Evolutionary conservation across 345 rosid species (phyloP).

Genomic region (Brassica juncea): DNA sequence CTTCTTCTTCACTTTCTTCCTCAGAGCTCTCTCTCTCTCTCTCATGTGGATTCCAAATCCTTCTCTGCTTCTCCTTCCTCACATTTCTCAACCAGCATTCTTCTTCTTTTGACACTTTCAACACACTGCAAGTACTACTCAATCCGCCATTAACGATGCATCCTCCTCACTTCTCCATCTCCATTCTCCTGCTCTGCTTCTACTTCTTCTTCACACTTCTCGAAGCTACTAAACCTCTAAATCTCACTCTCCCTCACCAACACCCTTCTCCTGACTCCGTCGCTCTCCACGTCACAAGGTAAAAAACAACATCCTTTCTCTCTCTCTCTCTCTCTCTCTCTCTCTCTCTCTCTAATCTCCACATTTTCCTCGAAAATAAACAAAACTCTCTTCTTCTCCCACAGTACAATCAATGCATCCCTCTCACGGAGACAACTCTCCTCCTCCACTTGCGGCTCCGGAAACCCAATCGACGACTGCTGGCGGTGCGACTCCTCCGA

Average conservation of each 20-base stretch:
- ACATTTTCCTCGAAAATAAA: slow-evolving; percentile 15
- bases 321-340: not conserved
- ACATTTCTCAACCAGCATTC: slow-evolving; percentile 36
- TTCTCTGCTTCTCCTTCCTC: slow-evolving; percentile 18
- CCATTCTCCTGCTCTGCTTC: slow-evolving; percentile 45
- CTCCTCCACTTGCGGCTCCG: slow-evolving; percentile 48
- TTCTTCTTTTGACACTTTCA: slow-evolving; percentile 22
- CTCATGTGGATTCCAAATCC: slow-evolving; percentile 17
- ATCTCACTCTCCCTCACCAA: slow-evolving; percentile 58
- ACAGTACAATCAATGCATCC: slow-evolving; percentile 46
- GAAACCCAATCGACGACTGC: slow-evolving; percentile 83
- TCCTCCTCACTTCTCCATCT: slow-evolving; percentile 24
- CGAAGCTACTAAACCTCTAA: slow-evolving; percentile 14
- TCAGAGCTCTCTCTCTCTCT: slow-evolving; percentile 23
- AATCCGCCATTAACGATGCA: slow-evolving; percentile 48
- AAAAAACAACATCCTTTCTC: slow-evolving; percentile 7
- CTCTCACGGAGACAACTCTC: slow-evolving; percentile 44
- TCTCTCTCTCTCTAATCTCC: not conserved
- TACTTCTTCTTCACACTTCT: slow-evolving; percentile 30
- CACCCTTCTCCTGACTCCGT: slow-evolving; percentile 64
- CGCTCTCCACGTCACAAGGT: slow-evolving; percentile 57
- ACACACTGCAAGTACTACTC: not conserved
- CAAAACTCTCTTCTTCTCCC: not conserved
- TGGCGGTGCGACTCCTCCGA: slow-evolving; percentile 59
- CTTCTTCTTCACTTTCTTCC: slow-evolving; percentile 1